Evolutionary conservation across 208 protist species (phyloP).

Genomic region (Wallacemonas sp.): DNA sequence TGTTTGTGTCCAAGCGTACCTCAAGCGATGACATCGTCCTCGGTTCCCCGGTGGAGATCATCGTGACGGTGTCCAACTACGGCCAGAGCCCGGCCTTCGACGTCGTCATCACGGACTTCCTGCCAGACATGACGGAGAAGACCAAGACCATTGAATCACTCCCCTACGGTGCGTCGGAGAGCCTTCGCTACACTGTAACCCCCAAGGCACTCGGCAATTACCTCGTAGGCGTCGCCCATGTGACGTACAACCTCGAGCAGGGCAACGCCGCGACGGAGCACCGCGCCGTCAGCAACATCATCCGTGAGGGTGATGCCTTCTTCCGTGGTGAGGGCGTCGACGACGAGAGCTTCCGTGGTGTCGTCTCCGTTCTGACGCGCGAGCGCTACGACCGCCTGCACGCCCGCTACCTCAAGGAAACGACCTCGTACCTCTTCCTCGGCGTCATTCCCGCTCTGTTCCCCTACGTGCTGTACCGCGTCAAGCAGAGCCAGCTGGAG

Average conservation of each 20-base stretch:
- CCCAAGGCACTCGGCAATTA: slow-evolving; percentile 71
- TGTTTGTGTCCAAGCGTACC: slow-evolving; percentile 80
- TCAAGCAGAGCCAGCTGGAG: slow-evolving; percentile 75
- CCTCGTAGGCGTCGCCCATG: slow-evolving; percentile 56
- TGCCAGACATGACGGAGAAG: slow-evolving; percentile 54
- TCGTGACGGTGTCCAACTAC: slow-evolving; percentile 75
- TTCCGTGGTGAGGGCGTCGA: slow-evolving; percentile 72
- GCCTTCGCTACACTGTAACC: slow-evolving; percentile 76
- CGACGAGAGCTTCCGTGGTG: slow-evolving; percentile 82
- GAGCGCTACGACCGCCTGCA: slow-evolving; percentile 84
- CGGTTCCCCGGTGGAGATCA: slow-evolving; percentile 71
- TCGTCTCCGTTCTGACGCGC: slow-evolving; percentile 79
- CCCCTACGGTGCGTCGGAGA: slow-evolving; percentile 54
- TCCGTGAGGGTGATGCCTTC: slow-evolving; percentile 80
- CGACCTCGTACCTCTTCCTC: slow-evolving; percentile 78
- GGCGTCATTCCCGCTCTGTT: slow-evolving; percentile 75
- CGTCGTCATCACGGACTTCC: slow-evolving; percentile 60
- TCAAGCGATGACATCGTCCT: slow-evolving; percentile 76
- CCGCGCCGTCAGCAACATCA: slow-evolving; percentile 74
- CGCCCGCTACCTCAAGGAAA: slow-evolving; percentile 74
- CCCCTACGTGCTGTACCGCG: slow-evolving; percentile 74
- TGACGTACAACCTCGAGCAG: slow-evolving; percentile 74
- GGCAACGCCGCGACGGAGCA: slow-evolving; percentile 48
- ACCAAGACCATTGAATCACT: slow-evolving; percentile 53
- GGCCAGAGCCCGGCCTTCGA: slow-evolving; percentile 81